These are phyloP conservation scores for Teunomyces kruisii DNA, from an alignment of 805 yeast species.

Conservation along the genomic window DNA sequence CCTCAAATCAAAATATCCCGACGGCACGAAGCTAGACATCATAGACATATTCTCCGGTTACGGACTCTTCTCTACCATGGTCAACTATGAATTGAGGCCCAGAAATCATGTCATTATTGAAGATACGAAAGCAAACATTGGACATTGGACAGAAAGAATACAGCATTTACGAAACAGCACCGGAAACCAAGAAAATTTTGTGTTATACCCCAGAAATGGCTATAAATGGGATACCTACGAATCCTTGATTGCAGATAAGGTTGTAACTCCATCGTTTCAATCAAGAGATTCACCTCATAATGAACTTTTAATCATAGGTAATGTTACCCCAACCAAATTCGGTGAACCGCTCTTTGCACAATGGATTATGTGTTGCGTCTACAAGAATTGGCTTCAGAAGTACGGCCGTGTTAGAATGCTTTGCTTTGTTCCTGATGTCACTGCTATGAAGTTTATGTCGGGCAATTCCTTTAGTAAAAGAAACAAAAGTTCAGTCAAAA, in stretches of 20 bases:
- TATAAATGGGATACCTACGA: slow-evolving; percentile 66
- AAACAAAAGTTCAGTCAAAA: slow-evolving; percentile 60
- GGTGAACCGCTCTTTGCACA: slow-evolving; percentile 75
- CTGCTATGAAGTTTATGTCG: slow-evolving; percentile 60
- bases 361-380: slow-evolving; percentile 66
- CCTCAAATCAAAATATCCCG: slow-evolving; percentile 34
- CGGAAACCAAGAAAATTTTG: slow-evolving; percentile 31
- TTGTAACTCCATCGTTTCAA: slow-evolving; percentile 30
- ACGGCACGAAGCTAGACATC: slow-evolving; percentile 45
- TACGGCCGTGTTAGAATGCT: slow-evolving; percentile 75
- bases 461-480: slow-evolving; percentile 52
- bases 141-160: slow-evolving; percentile 29
- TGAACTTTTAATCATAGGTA: slow-evolving; percentile 57
- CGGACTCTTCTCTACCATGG: slow-evolving; percentile 58
- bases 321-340: slow-evolving; percentile 48
- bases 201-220: slow-evolving; percentile 48
- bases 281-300: slow-evolving; percentile 46
- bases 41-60: slow-evolving; percentile 62
- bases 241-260: slow-evolving; percentile 45
- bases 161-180: slow-evolving; percentile 20
- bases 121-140: slow-evolving; percentile 29
- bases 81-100: slow-evolving; percentile 65
- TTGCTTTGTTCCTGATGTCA: slow-evolving; percentile 59
- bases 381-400: slow-evolving; percentile 71
- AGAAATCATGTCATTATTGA: slow-evolving; percentile 64